Evolutionary conservation across 2,329 filamentous ascomycete genomes (phyloP), one percentile per base, ranked within the genome.

Genomic region (Ophiostoma piceae): DNA sequence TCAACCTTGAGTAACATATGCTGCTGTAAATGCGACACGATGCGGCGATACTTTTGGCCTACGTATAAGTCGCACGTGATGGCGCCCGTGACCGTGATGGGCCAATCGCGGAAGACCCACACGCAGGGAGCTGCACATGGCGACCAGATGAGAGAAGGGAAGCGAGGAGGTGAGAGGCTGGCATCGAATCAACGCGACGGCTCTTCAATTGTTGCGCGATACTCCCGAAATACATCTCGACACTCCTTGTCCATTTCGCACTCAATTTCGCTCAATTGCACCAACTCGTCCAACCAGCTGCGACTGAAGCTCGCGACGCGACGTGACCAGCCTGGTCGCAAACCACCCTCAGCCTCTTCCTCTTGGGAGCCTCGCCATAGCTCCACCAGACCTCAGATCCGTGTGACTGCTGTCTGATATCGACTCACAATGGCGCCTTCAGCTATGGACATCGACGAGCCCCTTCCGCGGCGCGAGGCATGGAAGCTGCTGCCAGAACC

Each of bases 401-500:
- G n/a, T 32, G n/a, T 32, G 57, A 32, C n/a, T 57, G n/a, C 26
- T 32, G 26, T 62, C 57, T 32, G 14, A 62, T 3, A 16, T 57
- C 26, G 26, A 16, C 12, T 62, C 57, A 22, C 35, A 39, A 65
- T 65, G 62, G 62, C 62, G 11, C 62, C 62, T 39, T 65, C 62
- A 22, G 85, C 82, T 47, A 79, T 83, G 74, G 84, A 83, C 43
- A 79, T 83, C 74, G 84, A 83, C 73, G 80, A 80, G 71, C 79
- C 80, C 68, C 75, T 74, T 72, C 76, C 77, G 76, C 70, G 75
- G 77, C 76, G 77, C 77, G 79, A 79, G 74, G 78, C 79, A 69
- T 74, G 80, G 80, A 77, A 81, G 79, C 76, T 81, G 76, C 71
- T 85, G 73, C 82, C 86, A 69, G 80, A 86, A 47, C 80, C 86